phyloP scores from a whole-genome alignment of 441 rosid species.

The Arabidopsis lyrata region DNA sequence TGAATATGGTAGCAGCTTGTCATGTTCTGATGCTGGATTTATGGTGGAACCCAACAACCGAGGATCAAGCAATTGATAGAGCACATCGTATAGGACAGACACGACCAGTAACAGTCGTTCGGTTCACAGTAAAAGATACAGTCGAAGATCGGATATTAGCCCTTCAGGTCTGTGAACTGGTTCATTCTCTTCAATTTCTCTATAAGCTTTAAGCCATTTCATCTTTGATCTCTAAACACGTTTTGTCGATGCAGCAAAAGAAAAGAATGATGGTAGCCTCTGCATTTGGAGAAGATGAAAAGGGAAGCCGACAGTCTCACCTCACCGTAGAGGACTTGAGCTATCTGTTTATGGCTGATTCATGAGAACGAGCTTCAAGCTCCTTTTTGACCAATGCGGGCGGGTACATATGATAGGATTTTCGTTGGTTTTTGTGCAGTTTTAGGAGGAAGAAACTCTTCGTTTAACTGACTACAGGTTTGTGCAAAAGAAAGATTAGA shows the following conservation, averaged over 20 bases:
- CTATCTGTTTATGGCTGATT: constrained; percentile 79
- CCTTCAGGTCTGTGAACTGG: constrained; percentile 61
- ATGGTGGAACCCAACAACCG: constrained; percentile 99
- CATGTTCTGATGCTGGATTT: constrained; percentile 83
- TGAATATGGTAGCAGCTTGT: constrained; percentile 94
- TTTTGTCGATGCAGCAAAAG: constrained; percentile 67
- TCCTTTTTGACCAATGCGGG: constrained; percentile 16
- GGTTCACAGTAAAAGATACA: constrained; percentile 88
- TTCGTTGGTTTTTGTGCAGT: constrained; percentile 13
- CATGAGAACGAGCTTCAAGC: constrained; percentile 11
- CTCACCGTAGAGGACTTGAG: constrained; percentile 82
- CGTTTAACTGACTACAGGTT: constrained; percentile 26
- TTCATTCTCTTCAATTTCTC: background rate
- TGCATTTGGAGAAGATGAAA: constrained; percentile 90
- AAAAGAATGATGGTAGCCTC: constrained; percentile 91
- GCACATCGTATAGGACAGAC: constrained; percentile 97
- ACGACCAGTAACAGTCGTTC: constrained; percentile 77
- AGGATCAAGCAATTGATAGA: constrained; percentile 93
- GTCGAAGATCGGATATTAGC: constrained; percentile 94
- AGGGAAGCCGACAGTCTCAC: constrained; percentile 70
- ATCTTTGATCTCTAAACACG: constrained; percentile 32
- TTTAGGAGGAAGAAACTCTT: constrained; percentile 19
- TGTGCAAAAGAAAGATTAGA: constrained; percentile 24
- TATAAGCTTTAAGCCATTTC: constrained; percentile 13
- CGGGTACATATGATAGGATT: constrained; percentile 40